Base-by-base conservation (phyloP, 192 early-diverging fungal genomes). In the Tieghemiomyces parasiticus region DNA sequence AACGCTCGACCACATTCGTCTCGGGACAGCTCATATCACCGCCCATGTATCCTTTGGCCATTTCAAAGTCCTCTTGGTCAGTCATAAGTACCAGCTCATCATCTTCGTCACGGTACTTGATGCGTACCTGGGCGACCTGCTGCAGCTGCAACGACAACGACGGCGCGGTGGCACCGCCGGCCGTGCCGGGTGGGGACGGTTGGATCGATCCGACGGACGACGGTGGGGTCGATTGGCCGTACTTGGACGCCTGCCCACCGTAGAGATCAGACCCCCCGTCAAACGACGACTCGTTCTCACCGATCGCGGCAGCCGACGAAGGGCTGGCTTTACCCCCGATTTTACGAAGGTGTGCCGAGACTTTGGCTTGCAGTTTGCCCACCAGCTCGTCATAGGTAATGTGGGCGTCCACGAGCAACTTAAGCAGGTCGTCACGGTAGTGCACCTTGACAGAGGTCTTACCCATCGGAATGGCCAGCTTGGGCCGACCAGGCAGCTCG, bases 71-170 rank as follows among this genome's bases (percentile, higher is more conserved):
- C 38, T 93, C 93, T 32, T 95, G 82, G 67, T 94, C 91, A 29
- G 83, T 84, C 81, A 95, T 88, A 42, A 84, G 68, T n/a, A 93
- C 80, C 67, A 87, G 74, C 64, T 86, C 83, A 33, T 79, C 81
- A 46, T 91, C 90, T 64, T 91, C 89, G 59, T 95, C 93, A 67
- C 80, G 81, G 67, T 93, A 95, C 62, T 85, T 80, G 30, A 95
- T 66, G 29, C 75, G 72, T 52, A 91, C 61, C 1, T 65, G 63
- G 46, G 56, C 63, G 46, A 64, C 64, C 34, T 47, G 35, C 45
- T 28, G 33, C 20, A 33, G 9, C 25, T 42, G 13, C 13, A 28
- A 25, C 29, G 19, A 52, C 53, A 20, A 53, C 52, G 0, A 63
- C 10, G 28, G 24, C 6, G 49, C 6, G n/a, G 49, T 42, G 16